Evolutionary conservation across 1,139 yeast species (phyloP), one percentile per base, ranked within the genome.

Genomic region (Kurtzmaniella natalensis): DNA sequence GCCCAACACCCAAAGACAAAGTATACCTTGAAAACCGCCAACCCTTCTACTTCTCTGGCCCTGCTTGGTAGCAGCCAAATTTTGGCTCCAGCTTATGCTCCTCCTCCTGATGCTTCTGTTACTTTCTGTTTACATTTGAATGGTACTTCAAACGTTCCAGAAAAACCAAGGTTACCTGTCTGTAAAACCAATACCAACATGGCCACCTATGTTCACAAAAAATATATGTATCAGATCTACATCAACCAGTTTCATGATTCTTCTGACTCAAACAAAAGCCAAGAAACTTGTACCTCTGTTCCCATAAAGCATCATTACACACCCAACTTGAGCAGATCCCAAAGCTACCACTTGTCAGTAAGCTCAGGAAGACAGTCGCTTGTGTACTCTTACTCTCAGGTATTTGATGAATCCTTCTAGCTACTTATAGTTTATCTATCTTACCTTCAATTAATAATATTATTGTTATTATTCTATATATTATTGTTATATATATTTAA

Each of bases 181-280:
- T 50, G 49, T 16, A 43, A 43, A 29, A 56, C 61, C 8, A 55
- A 53, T 34, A 56, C 60, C 18, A 43, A 45, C 23, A 37, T 55
- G 44, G 50, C 55, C 15, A 53, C 41, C 24, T 56, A 53, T 34
- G 36, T 45, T 8, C 61, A 56, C 35, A 42, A 38, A 26, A 31
- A 39, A 5, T 46, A 48, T 35, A 36, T 54, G 7, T 55, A 53
- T 33, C 44, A 46, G 18, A 25, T 25, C 16, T 28, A 24, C 13
- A 15, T 32, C 38, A 39, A 28, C 23, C 36, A 32, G 31, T 26
- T 32, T 33, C 24, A 25, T 28, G 26, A n/a, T n/a, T n/a, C n/a
- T n/a, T n/a, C n/a, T n/a, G 19, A 14, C 16, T 20, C 14, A 23
- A 23, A 23, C 6, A 11, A 16, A 16, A 23, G 10, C 31, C 5